Conservation (phyloP, 192 early-diverging fungal genomes). For the Coemansia furcata region DNA sequence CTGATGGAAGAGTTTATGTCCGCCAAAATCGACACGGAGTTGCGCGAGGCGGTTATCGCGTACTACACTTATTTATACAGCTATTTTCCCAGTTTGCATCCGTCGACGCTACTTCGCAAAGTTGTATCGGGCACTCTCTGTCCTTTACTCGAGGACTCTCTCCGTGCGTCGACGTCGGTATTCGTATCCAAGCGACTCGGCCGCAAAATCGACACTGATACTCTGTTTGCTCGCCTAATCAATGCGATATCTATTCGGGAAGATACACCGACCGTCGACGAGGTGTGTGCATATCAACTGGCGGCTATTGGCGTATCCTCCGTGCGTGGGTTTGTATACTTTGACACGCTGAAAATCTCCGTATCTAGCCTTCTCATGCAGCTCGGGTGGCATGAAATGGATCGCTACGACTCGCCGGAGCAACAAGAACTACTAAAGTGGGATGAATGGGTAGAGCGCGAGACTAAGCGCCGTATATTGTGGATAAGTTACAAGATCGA, state of each 20-base stretch:
- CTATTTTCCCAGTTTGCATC: slow-evolving; percentile 33
- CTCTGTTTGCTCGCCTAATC: slow-evolving; percentile 13
- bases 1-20: slow-evolving; percentile 15
- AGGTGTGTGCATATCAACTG: slow-evolving; percentile 31
- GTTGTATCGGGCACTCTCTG: slow-evolving; percentile 14
- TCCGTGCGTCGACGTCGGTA: slow-evolving; percentile 22
- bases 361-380: slow-evolving; percentile 26
- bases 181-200: slow-evolving; percentile 12
- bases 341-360: slow-evolving; percentile 20
- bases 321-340: slow-evolving; percentile 6
- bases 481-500: slow-evolving; percentile 31
- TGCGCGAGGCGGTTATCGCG: slow-evolving; percentile 23
- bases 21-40: neutral
- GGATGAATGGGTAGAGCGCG: slow-evolving; percentile 34
- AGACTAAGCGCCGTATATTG: slow-evolving; percentile 40
- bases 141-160: slow-evolving; percentile 17
- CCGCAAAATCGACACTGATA: slow-evolving; percentile 4
- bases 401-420: slow-evolving; percentile 5
- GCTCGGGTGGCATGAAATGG: slow-evolving; percentile 38
- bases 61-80: slow-evolving; percentile 41
- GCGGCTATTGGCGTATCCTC: slow-evolving; percentile 12
- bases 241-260: slow-evolving; percentile 6
- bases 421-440: slow-evolving; percentile 6
- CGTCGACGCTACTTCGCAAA: slow-evolving; percentile 35
- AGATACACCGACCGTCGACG: slow-evolving; percentile 17